Evolutionary conservation across 257 asterid genomes (phyloP).

Genomic region (Nemophila menziesii): DNA sequence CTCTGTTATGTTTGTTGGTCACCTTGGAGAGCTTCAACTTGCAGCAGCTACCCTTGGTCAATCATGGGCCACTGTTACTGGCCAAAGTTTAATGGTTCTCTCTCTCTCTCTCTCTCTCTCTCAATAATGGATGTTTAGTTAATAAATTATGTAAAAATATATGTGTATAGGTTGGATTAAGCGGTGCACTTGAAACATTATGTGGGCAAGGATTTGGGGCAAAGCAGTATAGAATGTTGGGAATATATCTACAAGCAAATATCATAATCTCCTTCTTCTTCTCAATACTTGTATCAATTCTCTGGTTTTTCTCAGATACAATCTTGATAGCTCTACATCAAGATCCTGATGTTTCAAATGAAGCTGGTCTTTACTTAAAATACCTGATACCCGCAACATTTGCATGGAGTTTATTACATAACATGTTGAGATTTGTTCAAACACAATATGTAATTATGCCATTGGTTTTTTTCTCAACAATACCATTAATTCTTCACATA

Average conservation of each 20-base stretch:
- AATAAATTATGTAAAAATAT: too few species aligned
- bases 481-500: constrained; percentile 37
- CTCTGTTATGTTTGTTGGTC: constrained; percentile 29
- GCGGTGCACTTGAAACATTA: constrained; percentile 82
- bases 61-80: constrained; percentile 28
- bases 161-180: constrained; percentile 46
- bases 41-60: constrained; percentile 24
- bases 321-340: constrained; percentile 41
- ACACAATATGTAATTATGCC: constrained; percentile 48
- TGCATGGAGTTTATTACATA: constrained; percentile 56
- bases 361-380: constrained; percentile 47
- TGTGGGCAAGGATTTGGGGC: constrained; percentile 91
- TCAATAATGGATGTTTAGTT: neutral
- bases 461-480: constrained; percentile 37
- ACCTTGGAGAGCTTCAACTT: constrained; percentile 17
- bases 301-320: constrained; percentile 56
- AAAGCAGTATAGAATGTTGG: constrained; percentile 40
- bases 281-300: constrained; percentile 22
- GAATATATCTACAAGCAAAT: constrained; percentile 64
- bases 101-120: neutral
- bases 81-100: constrained; percentile 20
- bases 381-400: constrained; percentile 54
- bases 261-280: constrained; percentile 41
- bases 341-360: constrained; percentile 41
- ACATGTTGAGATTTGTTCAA: constrained; percentile 56